phyloP scores from a whole-genome alignment of 2,329 filamentous ascomycete species.

The Penicillium sp. region DNA sequence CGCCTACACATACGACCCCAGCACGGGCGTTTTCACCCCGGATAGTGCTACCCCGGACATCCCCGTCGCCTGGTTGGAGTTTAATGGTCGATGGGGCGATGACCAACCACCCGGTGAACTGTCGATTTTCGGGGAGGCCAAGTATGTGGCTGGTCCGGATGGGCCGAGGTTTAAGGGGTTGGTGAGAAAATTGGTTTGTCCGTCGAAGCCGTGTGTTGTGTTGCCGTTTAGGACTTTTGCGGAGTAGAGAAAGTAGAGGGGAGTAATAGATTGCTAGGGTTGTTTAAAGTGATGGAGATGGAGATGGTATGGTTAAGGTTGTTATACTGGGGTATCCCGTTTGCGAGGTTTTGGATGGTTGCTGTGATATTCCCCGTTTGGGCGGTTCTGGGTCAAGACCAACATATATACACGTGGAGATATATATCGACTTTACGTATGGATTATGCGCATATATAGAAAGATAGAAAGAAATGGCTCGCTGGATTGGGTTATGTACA shows the following conservation, averaged over 20 bases:
- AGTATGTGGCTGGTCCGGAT: conserved; percentile 64
- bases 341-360: not conserved
- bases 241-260: conserved; percentile 1
- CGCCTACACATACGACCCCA: conserved; percentile 60
- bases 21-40: conserved; percentile 54
- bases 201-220: conserved; percentile 55
- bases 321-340: no score
- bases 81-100: conserved; percentile 67
- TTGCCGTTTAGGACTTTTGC: conserved; percentile 44
- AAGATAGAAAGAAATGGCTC: no score
- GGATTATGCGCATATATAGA: no score
- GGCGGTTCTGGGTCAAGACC: not conserved
- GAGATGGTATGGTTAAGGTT: no score
- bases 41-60: conserved; percentile 44
- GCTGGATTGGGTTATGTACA: no score
- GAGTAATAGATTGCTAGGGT: not conserved
- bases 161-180: conserved; percentile 67
- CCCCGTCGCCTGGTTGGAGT: conserved; percentile 63
- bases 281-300: not conserved
- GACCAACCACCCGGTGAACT: conserved; percentile 60
- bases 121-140: conserved; percentile 60
- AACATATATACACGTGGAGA: no score
- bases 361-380: not conserved
- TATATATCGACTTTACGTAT: no score
- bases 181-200: conserved; percentile 63